Evolutionary conservation across 352 stramenopile genomes (phyloP).

Genomic region (Salisapilia sapeloensis): DNA sequence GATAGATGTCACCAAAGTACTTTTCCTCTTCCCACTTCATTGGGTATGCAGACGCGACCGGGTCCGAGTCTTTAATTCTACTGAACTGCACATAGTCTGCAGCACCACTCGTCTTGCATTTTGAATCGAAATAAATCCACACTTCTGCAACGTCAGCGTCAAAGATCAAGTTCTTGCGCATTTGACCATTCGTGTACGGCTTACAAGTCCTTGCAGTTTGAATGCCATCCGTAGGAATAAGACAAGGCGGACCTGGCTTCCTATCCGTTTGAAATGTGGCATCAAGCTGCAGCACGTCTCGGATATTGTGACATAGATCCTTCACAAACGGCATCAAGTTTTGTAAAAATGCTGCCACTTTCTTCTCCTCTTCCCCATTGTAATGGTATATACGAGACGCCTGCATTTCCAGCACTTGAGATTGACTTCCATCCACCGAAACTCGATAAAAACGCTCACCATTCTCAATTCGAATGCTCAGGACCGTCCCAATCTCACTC

Average conservation of each 20-base stretch:
- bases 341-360: slow-evolving; percentile 23
- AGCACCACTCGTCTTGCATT: slow-evolving; percentile 36
- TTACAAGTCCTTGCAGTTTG: no score
- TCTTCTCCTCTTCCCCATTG: slow-evolving; percentile 17
- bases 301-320: slow-evolving; percentile 9
- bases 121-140: slow-evolving; percentile 64
- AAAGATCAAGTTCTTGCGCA: slow-evolving; percentile 36
- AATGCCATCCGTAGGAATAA: no score
- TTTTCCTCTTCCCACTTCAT: slow-evolving; percentile 52
- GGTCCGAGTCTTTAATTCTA: slow-evolving; percentile 3
- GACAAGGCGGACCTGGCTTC: no score
- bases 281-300: no score
- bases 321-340: slow-evolving; percentile 14
- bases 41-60: slow-evolving; percentile 5
- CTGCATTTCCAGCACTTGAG: slow-evolving; percentile 30
- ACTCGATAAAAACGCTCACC: slow-evolving; percentile 23
- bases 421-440: slow-evolving; percentile 47
- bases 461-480: slow-evolving; percentile 20
- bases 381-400: slow-evolving; percentile 25
- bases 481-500: no score
- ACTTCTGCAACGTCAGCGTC: slow-evolving; percentile 59
- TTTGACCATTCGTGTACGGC: slow-evolving; percentile 42
- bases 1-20: slow-evolving; percentile 58
- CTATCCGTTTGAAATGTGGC: no score
- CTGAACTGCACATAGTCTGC: slow-evolving; percentile 76